A percentile compares a stretch with the other conserved stretches of the same genome.
These are phyloP conservation scores for Phanerochaete carnosa DNA, from an alignment of 768 basidiomycete species.

Conservation along the genomic window DNA sequence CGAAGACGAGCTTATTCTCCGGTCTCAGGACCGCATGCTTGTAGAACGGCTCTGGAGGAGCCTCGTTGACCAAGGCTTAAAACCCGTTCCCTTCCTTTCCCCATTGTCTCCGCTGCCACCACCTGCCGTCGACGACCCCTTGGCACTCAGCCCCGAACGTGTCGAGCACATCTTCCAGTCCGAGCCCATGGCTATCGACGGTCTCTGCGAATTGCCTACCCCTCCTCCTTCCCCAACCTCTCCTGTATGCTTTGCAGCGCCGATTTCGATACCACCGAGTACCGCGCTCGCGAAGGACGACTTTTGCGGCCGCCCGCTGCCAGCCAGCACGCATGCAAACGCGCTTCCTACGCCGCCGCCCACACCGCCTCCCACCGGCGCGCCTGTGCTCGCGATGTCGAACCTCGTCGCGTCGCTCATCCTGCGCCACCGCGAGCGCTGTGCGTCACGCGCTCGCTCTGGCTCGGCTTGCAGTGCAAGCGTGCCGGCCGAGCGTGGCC, in stretches of 20 bases:
- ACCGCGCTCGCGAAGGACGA: background rate
- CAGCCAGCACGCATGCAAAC: background rate
- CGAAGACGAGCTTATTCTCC: background rate
- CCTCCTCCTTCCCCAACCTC: slow-evolving; percentile 1
- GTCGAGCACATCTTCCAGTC: slow-evolving; percentile 10
- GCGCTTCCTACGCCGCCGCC: slow-evolving; percentile 2
- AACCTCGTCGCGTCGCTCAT: slow-evolving; percentile 25
- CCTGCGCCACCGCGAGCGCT: slow-evolving; percentile 23
- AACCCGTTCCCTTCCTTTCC: slow-evolving; percentile 12
- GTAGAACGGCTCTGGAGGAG: slow-evolving; percentile 30
- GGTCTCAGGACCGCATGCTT: slow-evolving; percentile 29
- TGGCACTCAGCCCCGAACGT: slow-evolving; percentile 2
- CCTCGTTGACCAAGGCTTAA: slow-evolving; percentile 30
- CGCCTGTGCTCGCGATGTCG: slow-evolving; percentile 18
- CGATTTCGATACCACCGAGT: background rate
- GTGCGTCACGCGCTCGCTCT: slow-evolving; percentile 17
- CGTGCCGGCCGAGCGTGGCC: background rate
- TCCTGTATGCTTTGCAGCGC: background rate
- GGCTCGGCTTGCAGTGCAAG: slow-evolving; percentile 4
- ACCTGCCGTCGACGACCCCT: background rate
- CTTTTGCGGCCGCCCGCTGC: background rate
- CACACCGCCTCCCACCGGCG: background rate
- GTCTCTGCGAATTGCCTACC: background rate
- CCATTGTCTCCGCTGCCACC: background rate
- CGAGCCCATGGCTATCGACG: background rate